phyloP scores from a whole-genome alignment of 2,329 filamentous ascomycete genomes.

The Pezicula rhizophila region DNA sequence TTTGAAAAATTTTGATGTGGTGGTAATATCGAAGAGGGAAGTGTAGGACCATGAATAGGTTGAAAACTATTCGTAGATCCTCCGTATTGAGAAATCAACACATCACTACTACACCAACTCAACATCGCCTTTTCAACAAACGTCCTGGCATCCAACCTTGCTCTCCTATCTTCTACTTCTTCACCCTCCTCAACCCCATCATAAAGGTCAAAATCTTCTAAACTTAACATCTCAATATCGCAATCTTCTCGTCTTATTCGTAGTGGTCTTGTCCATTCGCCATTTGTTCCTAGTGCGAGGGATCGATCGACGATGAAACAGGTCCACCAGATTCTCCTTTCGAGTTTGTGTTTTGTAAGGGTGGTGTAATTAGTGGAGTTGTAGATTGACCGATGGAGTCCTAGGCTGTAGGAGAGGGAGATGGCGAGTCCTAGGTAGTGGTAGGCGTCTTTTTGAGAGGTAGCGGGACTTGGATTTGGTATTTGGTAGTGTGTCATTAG shows the following conservation, averaged over 20 bases:
- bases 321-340: constrained; percentile 95
- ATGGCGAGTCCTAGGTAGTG: constrained; percentile 47
- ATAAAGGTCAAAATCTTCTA: constrained; percentile 11
- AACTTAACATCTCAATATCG: constrained; percentile 5
- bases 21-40: no score
- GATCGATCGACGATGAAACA: constrained; percentile 88
- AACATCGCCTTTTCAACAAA: constrained; percentile 8
- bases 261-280: neutral
- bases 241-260: constrained; percentile 7
- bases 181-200: constrained; percentile 3
- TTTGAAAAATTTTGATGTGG: neutral
- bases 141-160: neutral
- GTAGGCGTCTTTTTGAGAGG: constrained; percentile 39
- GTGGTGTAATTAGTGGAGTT: constrained; percentile 60
- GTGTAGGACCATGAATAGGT: neutral
- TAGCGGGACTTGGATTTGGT: neutral
- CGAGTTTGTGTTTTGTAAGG: constrained; percentile 64
- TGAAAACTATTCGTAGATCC: neutral
- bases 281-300: constrained; percentile 54
- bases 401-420: constrained; percentile 43
- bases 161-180: constrained; percentile 1
- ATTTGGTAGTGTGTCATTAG: constrained; percentile 10
- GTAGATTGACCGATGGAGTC: constrained; percentile 52
- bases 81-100: neutral
- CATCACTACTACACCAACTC: constrained; percentile 9